phyloP scores from a whole-genome alignment of 176 grass and related monocot genomes.

The Oryza coarctata region DNA sequence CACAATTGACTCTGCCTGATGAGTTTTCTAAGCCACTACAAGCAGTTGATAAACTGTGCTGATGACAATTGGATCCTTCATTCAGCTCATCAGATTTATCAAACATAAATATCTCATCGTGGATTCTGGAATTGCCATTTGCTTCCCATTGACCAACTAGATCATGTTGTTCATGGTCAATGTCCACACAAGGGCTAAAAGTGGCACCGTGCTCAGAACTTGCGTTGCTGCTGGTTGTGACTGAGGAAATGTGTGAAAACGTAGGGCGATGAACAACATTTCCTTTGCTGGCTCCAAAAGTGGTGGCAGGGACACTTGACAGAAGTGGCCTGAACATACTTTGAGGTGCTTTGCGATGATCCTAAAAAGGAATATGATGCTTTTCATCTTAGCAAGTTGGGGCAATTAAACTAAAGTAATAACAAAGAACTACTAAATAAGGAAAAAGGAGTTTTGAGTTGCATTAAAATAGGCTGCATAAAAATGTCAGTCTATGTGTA shows the following conservation, averaged over 20 bases:
- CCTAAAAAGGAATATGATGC: constrained; percentile 54
- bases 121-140: constrained; percentile 37
- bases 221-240: constrained; percentile 68
- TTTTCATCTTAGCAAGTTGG: constrained; percentile 12
- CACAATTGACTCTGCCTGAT: constrained; percentile 17
- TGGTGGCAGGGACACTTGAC: constrained; percentile 76
- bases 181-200: constrained; percentile 52
- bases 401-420: not conserved
- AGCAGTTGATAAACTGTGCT: constrained; percentile 26
- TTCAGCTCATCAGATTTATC: constrained; percentile 74
- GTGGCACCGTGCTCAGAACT: constrained; percentile 53
- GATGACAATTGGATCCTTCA: constrained; percentile 41
- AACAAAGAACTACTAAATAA: not conserved
- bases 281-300: constrained; percentile 52
- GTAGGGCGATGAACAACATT: constrained; percentile 48
- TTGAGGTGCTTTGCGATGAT: constrained; percentile 77
- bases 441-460: constrained; percentile 13
- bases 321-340: constrained; percentile 93
- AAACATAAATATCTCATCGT: constrained; percentile 78
- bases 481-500: not conserved
- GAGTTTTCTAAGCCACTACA: constrained; percentile 22
- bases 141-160: constrained; percentile 44
- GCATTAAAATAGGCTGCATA: constrained; percentile 10
- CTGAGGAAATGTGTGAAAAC: constrained; percentile 71
- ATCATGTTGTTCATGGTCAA: constrained; percentile 49